These are phyloP conservation scores for Posidonia australis DNA, from an alignment of 106 monocot genomes.

Conservation along the genomic window DNA sequence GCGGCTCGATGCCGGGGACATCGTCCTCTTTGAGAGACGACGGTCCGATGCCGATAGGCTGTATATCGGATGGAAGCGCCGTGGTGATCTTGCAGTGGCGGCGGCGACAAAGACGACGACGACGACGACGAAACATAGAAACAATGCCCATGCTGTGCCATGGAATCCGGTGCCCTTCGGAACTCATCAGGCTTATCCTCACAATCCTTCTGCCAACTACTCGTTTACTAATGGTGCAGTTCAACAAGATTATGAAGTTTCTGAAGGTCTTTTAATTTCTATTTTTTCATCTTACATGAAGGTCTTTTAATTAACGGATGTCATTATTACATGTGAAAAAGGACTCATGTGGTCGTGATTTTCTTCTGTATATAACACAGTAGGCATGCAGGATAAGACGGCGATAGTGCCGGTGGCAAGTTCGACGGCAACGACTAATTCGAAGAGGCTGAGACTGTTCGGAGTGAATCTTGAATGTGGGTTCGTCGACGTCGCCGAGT, in stretches of 20 bases:
- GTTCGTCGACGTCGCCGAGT: background rate
- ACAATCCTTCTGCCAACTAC: too few species aligned
- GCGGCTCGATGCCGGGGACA: conserved; percentile 46
- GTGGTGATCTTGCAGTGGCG: background rate
- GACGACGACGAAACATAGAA: too few species aligned
- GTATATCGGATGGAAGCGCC: conserved; percentile 22
- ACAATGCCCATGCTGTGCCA: background rate
- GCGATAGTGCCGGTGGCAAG: background rate
- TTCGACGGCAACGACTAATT: background rate
- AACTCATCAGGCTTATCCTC: too few species aligned
- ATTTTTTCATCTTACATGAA: too few species aligned
- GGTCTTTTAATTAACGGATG: too few species aligned
- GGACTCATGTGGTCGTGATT: background rate
- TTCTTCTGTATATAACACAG: background rate
- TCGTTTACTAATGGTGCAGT: too few species aligned
- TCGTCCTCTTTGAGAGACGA: conserved; percentile 33
- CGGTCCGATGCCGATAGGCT: conserved; percentile 5
- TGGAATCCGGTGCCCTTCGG: too few species aligned
- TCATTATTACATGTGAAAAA: too few species aligned
- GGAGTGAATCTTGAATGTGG: conserved; percentile 23
- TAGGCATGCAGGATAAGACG: background rate
- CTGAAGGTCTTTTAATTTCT: too few species aligned
- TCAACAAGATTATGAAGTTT: too few species aligned
- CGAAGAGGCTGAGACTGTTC: conserved; percentile 19
- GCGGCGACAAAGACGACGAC: too few species aligned